These are phyloP conservation scores for Amaranthus tricolor DNA, from an alignment of 179 eudicot genomes.

Conservation along the genomic window DNA sequence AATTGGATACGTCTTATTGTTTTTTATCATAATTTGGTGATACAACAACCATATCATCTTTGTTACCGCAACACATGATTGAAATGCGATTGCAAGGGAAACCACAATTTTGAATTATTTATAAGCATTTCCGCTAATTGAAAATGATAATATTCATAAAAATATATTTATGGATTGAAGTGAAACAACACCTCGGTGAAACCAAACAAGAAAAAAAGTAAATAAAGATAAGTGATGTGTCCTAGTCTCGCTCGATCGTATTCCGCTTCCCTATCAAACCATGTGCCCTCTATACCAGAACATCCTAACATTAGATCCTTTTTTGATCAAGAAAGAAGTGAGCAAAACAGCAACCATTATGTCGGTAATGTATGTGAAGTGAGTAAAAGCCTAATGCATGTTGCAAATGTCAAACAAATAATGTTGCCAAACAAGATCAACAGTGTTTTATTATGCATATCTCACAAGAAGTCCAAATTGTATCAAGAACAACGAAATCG, in stretches of 20 bases:
- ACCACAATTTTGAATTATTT: no score
- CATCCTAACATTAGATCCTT: not conserved
- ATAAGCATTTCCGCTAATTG: no score
- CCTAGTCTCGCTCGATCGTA: not conserved
- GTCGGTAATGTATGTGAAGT: no score
- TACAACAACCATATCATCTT: no score
- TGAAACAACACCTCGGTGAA: not conserved
- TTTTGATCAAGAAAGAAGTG: not conserved
- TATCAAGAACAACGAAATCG: not conserved
- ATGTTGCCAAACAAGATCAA: not conserved
- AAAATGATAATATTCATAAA: no score
- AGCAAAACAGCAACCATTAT: not conserved
- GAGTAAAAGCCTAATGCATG: not conserved
- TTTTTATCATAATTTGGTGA: no score
- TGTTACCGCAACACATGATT: no score
- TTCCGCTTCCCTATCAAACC: not conserved
- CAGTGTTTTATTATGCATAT: not conserved
- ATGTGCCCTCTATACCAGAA: not conserved
- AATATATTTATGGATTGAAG: no score
- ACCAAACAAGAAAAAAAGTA: not conserved
- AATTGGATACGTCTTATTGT: no score
- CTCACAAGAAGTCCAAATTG: not conserved
- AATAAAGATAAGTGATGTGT: not conserved
- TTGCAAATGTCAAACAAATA: not conserved
- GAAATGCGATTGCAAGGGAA: no score